Conservation (phyloP, 2,329 filamentous ascomycete genomes). For the Volutella citrinella region DNA sequence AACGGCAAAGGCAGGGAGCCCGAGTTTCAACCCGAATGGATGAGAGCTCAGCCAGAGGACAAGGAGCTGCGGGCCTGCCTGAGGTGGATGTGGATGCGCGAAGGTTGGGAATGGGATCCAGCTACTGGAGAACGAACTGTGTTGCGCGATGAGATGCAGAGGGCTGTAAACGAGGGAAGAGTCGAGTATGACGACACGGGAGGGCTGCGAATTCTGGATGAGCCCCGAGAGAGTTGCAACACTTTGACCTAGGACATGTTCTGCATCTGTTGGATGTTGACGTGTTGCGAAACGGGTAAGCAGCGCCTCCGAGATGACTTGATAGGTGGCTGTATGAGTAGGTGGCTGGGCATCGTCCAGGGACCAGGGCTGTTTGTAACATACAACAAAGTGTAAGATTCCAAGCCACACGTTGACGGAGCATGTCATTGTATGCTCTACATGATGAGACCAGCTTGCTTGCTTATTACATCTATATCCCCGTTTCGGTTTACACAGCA, state of each 20-base stretch:
- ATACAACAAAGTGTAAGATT: too few species aligned
- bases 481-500: too few species aligned
- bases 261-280: constrained; percentile 1
- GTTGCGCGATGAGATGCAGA: constrained; percentile 50
- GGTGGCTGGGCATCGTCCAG: too few species aligned
- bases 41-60: constrained; percentile 75
- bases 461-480: too few species aligned
- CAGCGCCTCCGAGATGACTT: too few species aligned
- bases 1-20: constrained; percentile 52
- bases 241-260: too few species aligned
- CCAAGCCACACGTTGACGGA: too few species aligned
- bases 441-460: too few species aligned
- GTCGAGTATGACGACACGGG: constrained; percentile 55
- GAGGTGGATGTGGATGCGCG: constrained; percentile 87
- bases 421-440: too few species aligned
- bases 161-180: constrained; percentile 54
- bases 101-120: constrained; percentile 80
- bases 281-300: too few species aligned
- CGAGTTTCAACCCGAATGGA: constrained; percentile 84
- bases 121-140: constrained; percentile 61
- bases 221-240: constrained; percentile 1
- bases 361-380: too few species aligned
- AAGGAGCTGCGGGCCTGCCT: constrained; percentile 88
- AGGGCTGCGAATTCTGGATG: constrained; percentile 40
- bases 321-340: too few species aligned